Evolutionary conservation across 2,329 filamentous ascomycete genomes (phyloP).

Genomic region (Alternaria panax): DNA sequence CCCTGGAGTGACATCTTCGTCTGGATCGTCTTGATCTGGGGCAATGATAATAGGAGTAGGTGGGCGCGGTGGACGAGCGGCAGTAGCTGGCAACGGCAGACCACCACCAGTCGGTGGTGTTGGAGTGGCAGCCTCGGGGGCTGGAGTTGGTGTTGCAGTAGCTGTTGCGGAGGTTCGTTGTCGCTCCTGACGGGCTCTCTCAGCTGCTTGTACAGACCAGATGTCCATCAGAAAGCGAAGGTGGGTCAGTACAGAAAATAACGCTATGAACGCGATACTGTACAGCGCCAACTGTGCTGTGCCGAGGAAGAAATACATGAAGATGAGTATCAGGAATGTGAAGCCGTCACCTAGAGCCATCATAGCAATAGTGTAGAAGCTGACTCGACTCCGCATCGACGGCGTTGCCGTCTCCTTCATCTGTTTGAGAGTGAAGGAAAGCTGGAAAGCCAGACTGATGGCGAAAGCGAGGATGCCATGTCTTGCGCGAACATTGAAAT

Average conservation of each 20-base stretch:
- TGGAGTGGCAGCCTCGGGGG: constrained; percentile 27
- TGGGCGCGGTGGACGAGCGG: constrained; percentile 51
- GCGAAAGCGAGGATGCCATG: constrained; percentile 63
- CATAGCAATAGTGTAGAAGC: constrained; percentile 69
- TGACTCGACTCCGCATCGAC: constrained; percentile 69
- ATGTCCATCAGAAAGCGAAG: constrained; percentile 72
- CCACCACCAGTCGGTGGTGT: constrained; percentile 34
- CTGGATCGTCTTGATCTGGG: constrained; percentile 64
- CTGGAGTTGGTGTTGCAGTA: constrained; percentile 25
- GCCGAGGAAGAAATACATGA: constrained; percentile 60
- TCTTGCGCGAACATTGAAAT: constrained; percentile 60
- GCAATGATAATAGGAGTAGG: constrained; percentile 66
- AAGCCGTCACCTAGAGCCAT: constrained; percentile 69
- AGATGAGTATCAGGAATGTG: constrained; percentile 62
- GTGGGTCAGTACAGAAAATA: constrained; percentile 67
- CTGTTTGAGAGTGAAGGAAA: constrained; percentile 65
- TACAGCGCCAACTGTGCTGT: constrained; percentile 64
- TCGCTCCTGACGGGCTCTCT: constrained; percentile 54
- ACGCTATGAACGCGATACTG: constrained; percentile 64
- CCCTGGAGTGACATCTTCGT: constrained; percentile 38
- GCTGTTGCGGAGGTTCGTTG: constrained; percentile 49
- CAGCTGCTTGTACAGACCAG: constrained; percentile 68
- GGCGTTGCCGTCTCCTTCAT: constrained; percentile 71
- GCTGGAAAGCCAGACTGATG: constrained; percentile 59
- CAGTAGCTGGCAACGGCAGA: constrained; percentile 62